Evolutionary conservation across 2,329 filamentous ascomycete species (phyloP), one percentile per base, ranked within the genome.

Genomic region (Alternaria gaisen): DNA sequence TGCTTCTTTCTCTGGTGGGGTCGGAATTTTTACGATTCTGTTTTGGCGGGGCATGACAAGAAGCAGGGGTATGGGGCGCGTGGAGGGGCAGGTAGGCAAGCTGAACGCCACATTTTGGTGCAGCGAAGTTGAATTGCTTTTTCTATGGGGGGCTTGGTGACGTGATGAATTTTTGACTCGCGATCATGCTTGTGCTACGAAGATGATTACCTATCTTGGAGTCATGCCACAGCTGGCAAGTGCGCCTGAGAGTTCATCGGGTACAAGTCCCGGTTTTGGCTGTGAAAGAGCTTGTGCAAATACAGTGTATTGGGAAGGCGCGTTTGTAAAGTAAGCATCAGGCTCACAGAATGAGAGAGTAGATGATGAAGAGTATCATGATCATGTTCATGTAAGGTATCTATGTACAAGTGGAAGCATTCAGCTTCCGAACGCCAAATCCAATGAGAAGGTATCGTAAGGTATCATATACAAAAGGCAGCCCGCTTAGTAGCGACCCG

Each of bases 401-500:
- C 61, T 64, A 68, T 71, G 32, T 66, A 65, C 66, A 63, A 61
- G 51, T 32, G 10, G 10, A 46, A 56, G 53, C 36, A n/a, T 57
- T 38, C 54, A 53, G 53, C 61, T 28, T 44, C 54, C 56, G 34
- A 70, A 71, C 66, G 67, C 68, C 65, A 60, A 64, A 24, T 46
- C 62, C 64, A 58, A 65, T 62, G 51, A 20, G 53, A 34, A 67
- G 56, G 51, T 64, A 65, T 70, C 68, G 56, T 66, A 51, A 72
- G 61, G 66, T 72, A 72, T 72, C 67, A 72, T 68, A 52, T 62
- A 71, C 56, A 69, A 63, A 61, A 53, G 40, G n/a, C 42, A 50
- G 51, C 56, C 41, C 41, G 52, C 53, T 63, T 57, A 66, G 32
- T 34, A 51, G 56, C 59, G 48, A 59, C 44, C 14, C 20, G 50